Conservation (phyloP, 306 rosid species). For the Gleditsia sinensis region DNA sequence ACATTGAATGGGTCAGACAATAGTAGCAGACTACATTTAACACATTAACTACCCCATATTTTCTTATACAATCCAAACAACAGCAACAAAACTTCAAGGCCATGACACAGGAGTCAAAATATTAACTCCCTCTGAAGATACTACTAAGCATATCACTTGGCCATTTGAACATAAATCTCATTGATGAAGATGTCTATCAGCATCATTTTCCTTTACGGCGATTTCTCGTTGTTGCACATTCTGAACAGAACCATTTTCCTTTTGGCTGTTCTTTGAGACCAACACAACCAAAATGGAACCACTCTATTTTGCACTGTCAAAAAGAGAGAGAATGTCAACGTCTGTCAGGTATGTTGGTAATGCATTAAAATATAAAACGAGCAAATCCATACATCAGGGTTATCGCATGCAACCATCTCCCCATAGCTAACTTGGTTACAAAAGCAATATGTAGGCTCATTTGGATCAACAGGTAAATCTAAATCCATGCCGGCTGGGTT, state of each 20-base stretch:
- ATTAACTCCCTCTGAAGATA: constrained; percentile 19
- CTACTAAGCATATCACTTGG: constrained; percentile 11
- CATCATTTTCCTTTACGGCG: constrained; percentile 55
- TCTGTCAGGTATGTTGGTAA: neutral
- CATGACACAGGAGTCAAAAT: constrained; percentile 18
- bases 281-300: constrained; percentile 62
- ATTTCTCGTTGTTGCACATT: constrained; percentile 48
- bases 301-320: constrained; percentile 58
- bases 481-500: constrained; percentile 54
- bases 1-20: neutral
- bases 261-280: constrained; percentile 58
- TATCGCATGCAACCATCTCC: constrained; percentile 57
- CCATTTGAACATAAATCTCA: constrained; percentile 23
- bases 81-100: constrained; percentile 21
- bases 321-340: constrained; percentile 28
- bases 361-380: neutral
- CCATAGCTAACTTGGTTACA: constrained; percentile 64
- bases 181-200: neutral
- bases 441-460: constrained; percentile 59
- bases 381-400: constrained; percentile 45
- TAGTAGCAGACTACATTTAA: neutral
- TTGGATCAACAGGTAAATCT: constrained; percentile 57
- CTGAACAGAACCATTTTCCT: constrained; percentile 60
- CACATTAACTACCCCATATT: neutral
- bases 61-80: constrained; percentile 9